Evolutionary conservation across 345 rosid genomes (phyloP).

Genomic region (rapeseed (Brassica napus)): DNA sequence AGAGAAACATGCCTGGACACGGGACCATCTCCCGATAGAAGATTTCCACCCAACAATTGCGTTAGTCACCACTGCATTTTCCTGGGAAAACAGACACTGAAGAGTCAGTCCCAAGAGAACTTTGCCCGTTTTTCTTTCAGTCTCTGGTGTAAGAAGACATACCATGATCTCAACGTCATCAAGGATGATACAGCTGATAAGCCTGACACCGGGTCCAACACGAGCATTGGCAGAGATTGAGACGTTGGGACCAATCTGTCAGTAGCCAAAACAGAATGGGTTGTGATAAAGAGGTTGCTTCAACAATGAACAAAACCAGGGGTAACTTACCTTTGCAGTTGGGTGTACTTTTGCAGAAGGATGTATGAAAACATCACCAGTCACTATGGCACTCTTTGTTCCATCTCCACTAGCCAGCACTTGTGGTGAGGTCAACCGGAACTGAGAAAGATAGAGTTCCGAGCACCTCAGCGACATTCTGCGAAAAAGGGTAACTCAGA

Average conservation of each 20-base stretch:
- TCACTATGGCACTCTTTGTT: conserved; percentile 57
- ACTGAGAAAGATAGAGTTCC: conserved; percentile 78
- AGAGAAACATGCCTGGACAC: conserved; percentile 66
- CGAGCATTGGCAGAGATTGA: conserved; percentile 91
- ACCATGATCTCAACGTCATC: conserved; percentile 93
- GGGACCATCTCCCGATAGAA: conserved; percentile 91
- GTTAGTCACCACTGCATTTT: conserved; percentile 81
- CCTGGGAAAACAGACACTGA: conserved; percentile 49
- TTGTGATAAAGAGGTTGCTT: background rate
- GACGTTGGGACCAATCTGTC: conserved; percentile 94
- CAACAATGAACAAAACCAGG: conserved; percentile 1
- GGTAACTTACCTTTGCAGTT: conserved; percentile 73
- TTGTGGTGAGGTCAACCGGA: conserved; percentile 63
- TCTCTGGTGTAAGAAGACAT: conserved; percentile 14
- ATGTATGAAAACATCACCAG: conserved; percentile 86
- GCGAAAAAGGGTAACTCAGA: conserved; percentile 34
- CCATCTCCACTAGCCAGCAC: conserved; percentile 87
- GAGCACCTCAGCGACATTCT: conserved; percentile 94
- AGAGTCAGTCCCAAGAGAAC: conserved; percentile 15
- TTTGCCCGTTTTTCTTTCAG: background rate
- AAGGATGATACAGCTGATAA: conserved; percentile 82
- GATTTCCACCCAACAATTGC: conserved; percentile 96
- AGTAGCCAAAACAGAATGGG: background rate
- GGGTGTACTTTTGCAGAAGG: conserved; percentile 98
- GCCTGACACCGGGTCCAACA: conserved; percentile 95